phyloP scores from a whole-genome alignment of 345 rosid species.

The Gossypium stocksii region DNA sequence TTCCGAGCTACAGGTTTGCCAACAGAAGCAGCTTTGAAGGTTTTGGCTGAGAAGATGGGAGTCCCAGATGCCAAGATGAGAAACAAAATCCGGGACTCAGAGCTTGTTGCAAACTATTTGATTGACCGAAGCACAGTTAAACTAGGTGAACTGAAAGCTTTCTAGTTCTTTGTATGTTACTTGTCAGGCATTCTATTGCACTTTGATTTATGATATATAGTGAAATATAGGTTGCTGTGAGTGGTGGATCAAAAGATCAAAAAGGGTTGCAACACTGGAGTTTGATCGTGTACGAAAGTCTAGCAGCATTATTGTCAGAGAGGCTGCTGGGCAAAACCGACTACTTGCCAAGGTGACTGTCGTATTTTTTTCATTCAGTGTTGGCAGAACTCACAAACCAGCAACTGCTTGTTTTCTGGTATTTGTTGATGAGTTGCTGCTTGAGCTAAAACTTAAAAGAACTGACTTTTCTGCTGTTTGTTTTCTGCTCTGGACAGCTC shows the following conservation, averaged over 20 bases:
- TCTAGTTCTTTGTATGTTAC: neutral
- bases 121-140: slow-evolving; percentile 55
- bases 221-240: slow-evolving; percentile 55
- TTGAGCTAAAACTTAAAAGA: neutral
- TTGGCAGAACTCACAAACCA: neutral
- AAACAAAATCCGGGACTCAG: slow-evolving; percentile 43
- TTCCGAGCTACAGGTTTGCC: slow-evolving; percentile 90
- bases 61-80: slow-evolving; percentile 52
- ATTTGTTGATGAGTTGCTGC: slow-evolving; percentile 4
- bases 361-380: neutral
- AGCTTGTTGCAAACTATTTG: slow-evolving; percentile 55
- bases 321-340: slow-evolving; percentile 59
- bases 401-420: neutral
- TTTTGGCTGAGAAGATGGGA: slow-evolving; percentile 91
- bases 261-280: slow-evolving; percentile 75
- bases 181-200: neutral
- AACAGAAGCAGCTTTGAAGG: slow-evolving; percentile 93
- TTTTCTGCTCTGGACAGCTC: neutral
- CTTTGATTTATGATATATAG: slow-evolving; percentile 15
- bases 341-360: slow-evolving; percentile 81
- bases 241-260: slow-evolving; percentile 74
- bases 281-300: slow-evolving; percentile 87
- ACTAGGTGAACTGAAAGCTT: slow-evolving; percentile 43
- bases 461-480: neutral
- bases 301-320: slow-evolving; percentile 74